Conservation (phyloP, 2,329 filamentous ascomycete species). For the Aspergillus neoniger region DNA sequence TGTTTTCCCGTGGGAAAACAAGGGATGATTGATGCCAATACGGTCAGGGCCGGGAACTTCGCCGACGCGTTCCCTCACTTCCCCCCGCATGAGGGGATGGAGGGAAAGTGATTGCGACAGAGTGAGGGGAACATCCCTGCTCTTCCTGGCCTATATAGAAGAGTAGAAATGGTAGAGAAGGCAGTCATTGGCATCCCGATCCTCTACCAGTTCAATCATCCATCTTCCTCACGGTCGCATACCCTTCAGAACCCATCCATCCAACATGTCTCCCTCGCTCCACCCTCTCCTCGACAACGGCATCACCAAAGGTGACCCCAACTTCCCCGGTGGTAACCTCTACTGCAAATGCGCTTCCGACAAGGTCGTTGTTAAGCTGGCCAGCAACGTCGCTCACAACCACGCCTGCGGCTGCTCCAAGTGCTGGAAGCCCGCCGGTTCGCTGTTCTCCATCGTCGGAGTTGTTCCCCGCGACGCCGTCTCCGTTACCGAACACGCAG, state of each 20-base stretch:
- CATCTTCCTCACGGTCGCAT: too few species aligned
- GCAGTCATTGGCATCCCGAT: too few species aligned
- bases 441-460: conserved; percentile 65
- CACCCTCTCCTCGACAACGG: conserved; percentile 67
- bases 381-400: conserved; percentile 65
- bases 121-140: neutral
- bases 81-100: neutral
- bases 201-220: neutral
- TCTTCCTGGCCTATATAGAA: neutral
- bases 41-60: neutral
- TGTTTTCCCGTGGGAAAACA: neutral
- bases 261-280: conserved; percentile 44
- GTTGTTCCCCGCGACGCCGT: conserved; percentile 61
- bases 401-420: conserved; percentile 72
- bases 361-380: conserved; percentile 61
- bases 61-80: neutral
- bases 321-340: conserved; percentile 62
- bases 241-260: neutral
- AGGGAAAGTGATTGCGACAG: too few species aligned
- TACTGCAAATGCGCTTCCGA: conserved; percentile 60
- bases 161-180: too few species aligned
- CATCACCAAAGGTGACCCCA: conserved; percentile 56
- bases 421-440: conserved; percentile 68
- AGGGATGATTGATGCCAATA: neutral
- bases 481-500: conserved; percentile 57